These are phyloP conservation scores for Dothistroma septosporum DNA, from an alignment of 2,329 filamentous ascomycete species.

Conservation along the genomic window DNA sequence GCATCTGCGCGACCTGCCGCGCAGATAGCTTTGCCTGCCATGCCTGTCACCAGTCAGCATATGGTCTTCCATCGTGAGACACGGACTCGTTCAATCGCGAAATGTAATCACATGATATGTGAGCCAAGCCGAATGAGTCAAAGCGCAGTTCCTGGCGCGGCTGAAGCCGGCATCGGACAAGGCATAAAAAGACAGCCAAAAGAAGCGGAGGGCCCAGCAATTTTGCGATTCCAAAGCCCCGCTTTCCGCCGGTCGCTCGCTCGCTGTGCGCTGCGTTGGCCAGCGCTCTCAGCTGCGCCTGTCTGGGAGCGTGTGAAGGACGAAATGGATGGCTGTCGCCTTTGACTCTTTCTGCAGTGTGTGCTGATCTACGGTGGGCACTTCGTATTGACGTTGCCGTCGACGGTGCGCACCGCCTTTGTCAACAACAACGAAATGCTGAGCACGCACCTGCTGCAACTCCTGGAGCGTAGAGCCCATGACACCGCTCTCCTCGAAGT, in stretches of 20 bases:
- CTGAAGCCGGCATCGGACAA: conserved; percentile 7
- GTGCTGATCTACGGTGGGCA: neutral
- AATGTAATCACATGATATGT: neutral
- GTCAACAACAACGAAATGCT: neutral
- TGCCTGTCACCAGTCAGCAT: conserved; percentile 53
- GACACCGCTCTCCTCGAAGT: conserved; percentile 95
- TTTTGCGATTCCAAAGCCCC: conserved; percentile 39
- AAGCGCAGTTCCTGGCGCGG: conserved; percentile 22
- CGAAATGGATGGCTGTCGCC: conserved; percentile 1
- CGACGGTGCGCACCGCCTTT: neutral
- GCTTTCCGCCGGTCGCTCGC: conserved; percentile 35
- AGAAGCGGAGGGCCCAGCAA: conserved; percentile 41
- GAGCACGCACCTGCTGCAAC: conserved; percentile 68
- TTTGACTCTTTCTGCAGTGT: conserved; percentile 1
- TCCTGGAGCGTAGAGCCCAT: conserved; percentile 82
- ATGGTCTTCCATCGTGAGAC: neutral
- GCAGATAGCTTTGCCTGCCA: conserved; percentile 91
- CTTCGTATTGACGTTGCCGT: neutral
- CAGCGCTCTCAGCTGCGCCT: conserved; percentile 19
- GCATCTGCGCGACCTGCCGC: conserved; percentile 80
- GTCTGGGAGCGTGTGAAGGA: conserved; percentile 4
- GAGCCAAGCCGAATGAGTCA: conserved; percentile 1
- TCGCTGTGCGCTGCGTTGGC: conserved; percentile 11
- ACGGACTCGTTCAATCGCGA: neutral
- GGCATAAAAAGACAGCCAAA: conserved; percentile 46